Evolutionary conservation across 345 rosid genomes (phyloP), one percentile per base, ranked within the genome.

Genomic region (Sonneratia alba): DNA sequence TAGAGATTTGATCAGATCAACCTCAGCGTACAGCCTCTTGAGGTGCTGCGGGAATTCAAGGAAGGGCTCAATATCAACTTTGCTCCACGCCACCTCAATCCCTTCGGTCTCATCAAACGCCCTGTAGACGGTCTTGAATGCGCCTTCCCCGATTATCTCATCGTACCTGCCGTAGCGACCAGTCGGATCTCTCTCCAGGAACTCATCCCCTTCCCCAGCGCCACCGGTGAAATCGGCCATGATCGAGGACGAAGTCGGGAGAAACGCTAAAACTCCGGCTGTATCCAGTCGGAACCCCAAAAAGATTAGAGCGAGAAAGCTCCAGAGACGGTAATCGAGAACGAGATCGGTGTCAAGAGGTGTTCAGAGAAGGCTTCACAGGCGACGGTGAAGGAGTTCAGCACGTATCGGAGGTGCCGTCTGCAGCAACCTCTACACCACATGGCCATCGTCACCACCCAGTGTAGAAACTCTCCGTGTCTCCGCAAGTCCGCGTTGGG

Each of bases 51-150:
- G 90, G 68, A 86, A 82, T 83, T 88, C 95, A 83, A 91, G 66
- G 12, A 86, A 88, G 75, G 90, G 95, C 71, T 94, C 96, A 37
- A 94, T 81, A 61, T 81, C 74, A 53, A 91, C 88, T 73, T 84
- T 90, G 83, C 90, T 91, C 98, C 98, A 94, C 27, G 98, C 98
- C 51, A 91, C 97, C 73, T 94, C 97, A 53, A 91, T 87, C 48
- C 98, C 97, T 70, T 88, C 82, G 72, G 84, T 80, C 81, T 94
- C 88, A 74, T 94, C 98, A 75, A 94, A 94, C 68, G 91, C 97
- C 83, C 85, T 94, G 89, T 93, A 91, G 88, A 93, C 98, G 77
- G 90, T 89, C 91, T 93, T 93, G 90, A 88, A 93, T 57, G 98
- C 98, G 74, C 98, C 98, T 81, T 79, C 87, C 71, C 98, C 98